A percentile compares a stretch with the other conserved stretches of the same genome.
Evolutionary conservation across 371 early-diverging fungal genomes (phyloP).

Genomic region (Syncephalastrum sp.): DNA sequence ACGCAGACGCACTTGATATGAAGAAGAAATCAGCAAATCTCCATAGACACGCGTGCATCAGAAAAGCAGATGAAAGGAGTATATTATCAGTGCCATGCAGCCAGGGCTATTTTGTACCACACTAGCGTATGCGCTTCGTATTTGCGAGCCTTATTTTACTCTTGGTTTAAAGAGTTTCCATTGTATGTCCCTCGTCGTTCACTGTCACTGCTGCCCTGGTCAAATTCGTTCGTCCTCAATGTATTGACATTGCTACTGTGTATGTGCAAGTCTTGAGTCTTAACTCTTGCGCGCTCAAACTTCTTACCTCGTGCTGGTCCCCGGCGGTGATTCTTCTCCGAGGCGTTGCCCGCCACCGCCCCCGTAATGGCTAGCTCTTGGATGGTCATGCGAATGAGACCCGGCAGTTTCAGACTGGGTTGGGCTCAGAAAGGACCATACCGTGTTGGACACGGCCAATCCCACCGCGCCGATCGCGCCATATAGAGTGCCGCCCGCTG

Average conservation of each 20-base stretch:
- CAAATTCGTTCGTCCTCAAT: slow-evolving; percentile 18
- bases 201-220: slow-evolving; percentile 16
- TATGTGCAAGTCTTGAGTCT: background rate
- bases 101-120: no score
- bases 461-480: slow-evolving; percentile 24
- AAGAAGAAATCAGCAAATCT: no score
- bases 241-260: slow-evolving; percentile 27
- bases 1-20: no score
- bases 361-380: background rate
- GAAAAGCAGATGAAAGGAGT: no score
- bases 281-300: background rate
- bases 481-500: slow-evolving; percentile 27
- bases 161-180: slow-evolving; percentile 51
- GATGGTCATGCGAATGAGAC: background rate
- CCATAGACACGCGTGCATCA: no score
- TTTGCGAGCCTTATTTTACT: slow-evolving; percentile 18
- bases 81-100: no score
- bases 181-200: slow-evolving; percentile 33
- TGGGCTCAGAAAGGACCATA: slow-evolving; percentile 23
- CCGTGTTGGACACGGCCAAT: slow-evolving; percentile 12
- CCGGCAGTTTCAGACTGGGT: slow-evolving; percentile 5
- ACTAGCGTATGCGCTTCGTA: no score
- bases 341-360: slow-evolving; percentile 7
- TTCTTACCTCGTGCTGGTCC: slow-evolving; percentile 8
- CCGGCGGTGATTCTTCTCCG: slow-evolving; percentile 8